A percentile compares a stretch with the other conserved stretches of the same genome.
Conservation (phyloP, 768 basidiomycete species). For the Leccinum barrowsii region DNA sequence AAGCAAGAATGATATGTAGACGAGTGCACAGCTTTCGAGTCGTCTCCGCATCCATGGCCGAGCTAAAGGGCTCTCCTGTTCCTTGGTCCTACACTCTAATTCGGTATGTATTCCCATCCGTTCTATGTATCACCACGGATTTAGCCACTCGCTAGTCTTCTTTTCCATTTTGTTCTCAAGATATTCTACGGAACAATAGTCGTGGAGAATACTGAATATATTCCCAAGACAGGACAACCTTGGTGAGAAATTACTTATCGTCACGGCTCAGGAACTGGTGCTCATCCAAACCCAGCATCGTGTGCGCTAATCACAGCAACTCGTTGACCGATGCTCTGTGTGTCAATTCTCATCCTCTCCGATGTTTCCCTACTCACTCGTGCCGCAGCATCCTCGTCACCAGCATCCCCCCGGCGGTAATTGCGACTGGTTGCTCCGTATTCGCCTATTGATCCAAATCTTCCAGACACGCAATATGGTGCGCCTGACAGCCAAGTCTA, state of each 20-base stretch:
- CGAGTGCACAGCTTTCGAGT: conserved; percentile 5
- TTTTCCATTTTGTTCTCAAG: conserved; percentile 82
- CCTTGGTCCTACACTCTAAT: conserved; percentile 69
- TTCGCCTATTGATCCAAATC: conserved; percentile 3
- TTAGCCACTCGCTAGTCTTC: conserved; percentile 38
- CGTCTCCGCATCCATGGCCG: conserved; percentile 9
- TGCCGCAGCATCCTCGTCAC: conserved; percentile 62
- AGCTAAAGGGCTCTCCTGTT: conserved; percentile 40
- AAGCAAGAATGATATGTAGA: background rate
- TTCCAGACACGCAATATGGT: conserved; percentile 71
- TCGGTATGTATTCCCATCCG: conserved; percentile 40
- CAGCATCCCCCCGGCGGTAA: conserved; percentile 65
- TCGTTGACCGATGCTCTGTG: conserved; percentile 85
- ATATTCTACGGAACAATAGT: conserved; percentile 91
- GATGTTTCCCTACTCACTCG: background rate
- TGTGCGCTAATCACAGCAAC: conserved; percentile 86
- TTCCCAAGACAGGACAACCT: conserved; percentile 70
- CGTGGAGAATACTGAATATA: conserved; percentile 68
- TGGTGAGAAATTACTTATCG: conserved; percentile 43
- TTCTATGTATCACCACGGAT: background rate
- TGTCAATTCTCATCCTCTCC: conserved; percentile 22
- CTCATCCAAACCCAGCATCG: conserved; percentile 49
- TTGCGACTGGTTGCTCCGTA: conserved; percentile 11
- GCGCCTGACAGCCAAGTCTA: conserved; percentile 83
- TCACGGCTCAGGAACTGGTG: background rate